Conservation (phyloP, 2,329 filamentous ascomycete genomes). For the Sporothrix sp. region DNA sequence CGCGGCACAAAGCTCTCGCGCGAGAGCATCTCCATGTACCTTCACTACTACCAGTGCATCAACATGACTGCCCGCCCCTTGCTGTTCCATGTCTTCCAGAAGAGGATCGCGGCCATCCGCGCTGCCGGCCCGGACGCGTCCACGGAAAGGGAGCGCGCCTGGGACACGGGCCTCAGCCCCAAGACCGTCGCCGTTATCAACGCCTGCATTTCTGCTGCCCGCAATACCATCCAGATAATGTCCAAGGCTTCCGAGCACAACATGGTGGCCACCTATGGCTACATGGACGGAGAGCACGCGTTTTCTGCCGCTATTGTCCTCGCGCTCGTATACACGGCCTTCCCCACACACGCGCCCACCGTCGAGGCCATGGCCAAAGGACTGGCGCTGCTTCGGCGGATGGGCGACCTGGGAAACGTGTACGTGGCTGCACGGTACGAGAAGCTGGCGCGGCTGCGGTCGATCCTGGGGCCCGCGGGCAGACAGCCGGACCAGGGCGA, state of each 20-base stretch:
- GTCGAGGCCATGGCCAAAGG: slow-evolving; percentile 33
- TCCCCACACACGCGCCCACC: slow-evolving; percentile 35
- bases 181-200: slow-evolving; percentile 42
- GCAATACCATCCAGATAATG: slow-evolving; percentile 40
- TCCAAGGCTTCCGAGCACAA: slow-evolving; percentile 37
- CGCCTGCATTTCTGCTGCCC: slow-evolving; percentile 41
- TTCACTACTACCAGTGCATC: slow-evolving; percentile 49
- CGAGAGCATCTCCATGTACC: slow-evolving; percentile 32
- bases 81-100: slow-evolving; percentile 43
- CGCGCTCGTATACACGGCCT: slow-evolving; percentile 44
- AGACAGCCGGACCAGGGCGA: no score
- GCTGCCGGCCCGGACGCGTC: slow-evolving; percentile 10
- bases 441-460: slow-evolving; percentile 20
- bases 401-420: slow-evolving; percentile 44
- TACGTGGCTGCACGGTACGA: slow-evolving; percentile 33
- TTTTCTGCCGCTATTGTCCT: slow-evolving; percentile 45
- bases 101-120: slow-evolving; percentile 29
- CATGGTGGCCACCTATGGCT: slow-evolving; percentile 46
- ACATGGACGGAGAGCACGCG: slow-evolving; percentile 47
- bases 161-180: slow-evolving; percentile 37
- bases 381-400: slow-evolving; percentile 36
- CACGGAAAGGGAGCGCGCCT: slow-evolving; percentile 28
- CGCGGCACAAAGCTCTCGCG: slow-evolving; percentile 28
- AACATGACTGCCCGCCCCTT: slow-evolving; percentile 47
- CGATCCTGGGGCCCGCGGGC: slow-evolving; percentile 6